phyloP scores from a whole-genome alignment of 1,139 yeast species.

The Candida sp. region DNA sequence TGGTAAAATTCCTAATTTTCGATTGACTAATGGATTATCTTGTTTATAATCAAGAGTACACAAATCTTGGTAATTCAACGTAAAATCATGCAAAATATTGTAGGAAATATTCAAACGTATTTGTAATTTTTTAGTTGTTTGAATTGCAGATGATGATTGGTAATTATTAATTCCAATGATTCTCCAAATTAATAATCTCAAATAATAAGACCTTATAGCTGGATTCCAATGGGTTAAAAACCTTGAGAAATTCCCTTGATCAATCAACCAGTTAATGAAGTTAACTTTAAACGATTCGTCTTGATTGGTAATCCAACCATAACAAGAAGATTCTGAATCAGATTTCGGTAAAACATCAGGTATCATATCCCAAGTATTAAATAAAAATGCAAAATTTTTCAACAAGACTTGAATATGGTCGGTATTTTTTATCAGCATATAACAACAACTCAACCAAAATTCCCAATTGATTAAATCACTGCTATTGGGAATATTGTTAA shows the following conservation, averaged over 20 bases:
- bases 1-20: slow-evolving; percentile 45
- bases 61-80: slow-evolving; percentile 7
- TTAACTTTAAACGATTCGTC: slow-evolving; percentile 41
- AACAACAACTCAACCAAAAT: slow-evolving; percentile 67
- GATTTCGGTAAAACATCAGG: slow-evolving; percentile 34
- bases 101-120: slow-evolving; percentile 22
- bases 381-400: slow-evolving; percentile 62
- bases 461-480: slow-evolving; percentile 53
- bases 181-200: slow-evolving; percentile 68
- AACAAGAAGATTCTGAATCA: slow-evolving; percentile 3
- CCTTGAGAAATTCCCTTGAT: slow-evolving; percentile 45
- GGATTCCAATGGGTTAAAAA: slow-evolving; percentile 82
- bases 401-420: slow-evolving; percentile 63
- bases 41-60: slow-evolving; percentile 30
- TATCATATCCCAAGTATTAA: slow-evolving; percentile 73
- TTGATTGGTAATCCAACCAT: slow-evolving; percentile 32
- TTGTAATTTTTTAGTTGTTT: slow-evolving; percentile 28
- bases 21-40: slow-evolving; percentile 49
- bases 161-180: slow-evolving; percentile 48
- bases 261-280: slow-evolving; percentile 54
- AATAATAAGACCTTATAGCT: slow-evolving; percentile 64
- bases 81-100: slow-evolving; percentile 15
- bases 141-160: slow-evolving; percentile 32
- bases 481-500: slow-evolving; percentile 12
- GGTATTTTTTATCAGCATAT: slow-evolving; percentile 54